Evolutionary conservation across 169 alveolate species (phyloP).

Genomic region (Plasmodium blacklocki): DNA sequence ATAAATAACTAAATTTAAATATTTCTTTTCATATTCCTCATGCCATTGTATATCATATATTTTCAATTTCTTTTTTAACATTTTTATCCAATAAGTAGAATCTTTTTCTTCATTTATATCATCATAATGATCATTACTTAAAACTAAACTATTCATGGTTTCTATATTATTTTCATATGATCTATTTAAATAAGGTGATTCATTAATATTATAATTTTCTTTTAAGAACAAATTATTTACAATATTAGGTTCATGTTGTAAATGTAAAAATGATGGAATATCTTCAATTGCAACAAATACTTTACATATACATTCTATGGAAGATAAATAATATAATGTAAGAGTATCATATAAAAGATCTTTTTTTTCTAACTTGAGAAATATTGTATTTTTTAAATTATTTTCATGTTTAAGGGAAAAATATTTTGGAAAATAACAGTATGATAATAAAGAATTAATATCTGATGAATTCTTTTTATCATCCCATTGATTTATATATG

Average conservation of each 20-base stretch:
- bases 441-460: not conserved
- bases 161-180: not conserved
- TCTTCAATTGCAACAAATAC: constrained; percentile 35
- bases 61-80: constrained; percentile 33
- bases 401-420: not conserved
- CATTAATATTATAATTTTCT: not conserved
- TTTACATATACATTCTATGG: constrained; percentile 38
- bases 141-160: not conserved
- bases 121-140: not conserved
- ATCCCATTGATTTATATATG: not conserved
- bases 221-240: no score
- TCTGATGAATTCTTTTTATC: not conserved
- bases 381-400: constrained; percentile 16
- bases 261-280: constrained; percentile 65
- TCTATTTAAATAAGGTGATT: constrained; percentile 4
- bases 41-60: constrained; percentile 74
- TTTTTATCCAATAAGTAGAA: constrained; percentile 4
- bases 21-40: constrained; percentile 64
- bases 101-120: not conserved
- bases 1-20: constrained; percentile 36
- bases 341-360: constrained; percentile 26
- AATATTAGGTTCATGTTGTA: constrained; percentile 9
- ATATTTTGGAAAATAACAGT: constrained; percentile 15
- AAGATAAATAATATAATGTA: constrained; percentile 31
- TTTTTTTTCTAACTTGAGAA: constrained; percentile 40